Evolutionary conservation across 2,329 filamentous ascomycete species (phyloP), one percentile per base, ranked within the genome.

Genomic region (Penicillium glabrum): DNA sequence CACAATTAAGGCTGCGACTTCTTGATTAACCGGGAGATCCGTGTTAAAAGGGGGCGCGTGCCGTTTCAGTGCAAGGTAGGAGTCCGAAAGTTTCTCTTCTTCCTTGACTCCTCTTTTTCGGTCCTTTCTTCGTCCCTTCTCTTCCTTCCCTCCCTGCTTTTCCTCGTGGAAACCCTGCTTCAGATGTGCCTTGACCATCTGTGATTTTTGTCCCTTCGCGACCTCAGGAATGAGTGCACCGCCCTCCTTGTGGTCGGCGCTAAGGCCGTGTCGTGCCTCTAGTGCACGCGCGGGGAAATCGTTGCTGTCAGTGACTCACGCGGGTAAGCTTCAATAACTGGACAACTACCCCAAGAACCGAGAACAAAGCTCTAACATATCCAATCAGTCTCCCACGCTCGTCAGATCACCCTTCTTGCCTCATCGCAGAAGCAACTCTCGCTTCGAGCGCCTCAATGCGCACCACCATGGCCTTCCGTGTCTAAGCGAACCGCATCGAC

Each of bases 251-350:
- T 63, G 65, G 56, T 65, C 61, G 52, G 67, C 64, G 13, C 59
- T 70, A 55, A 56, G 65, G 43, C 65, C 67, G 43, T 71, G 65
- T 62, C 63, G 66, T 31, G 64, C 59, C 45, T 51, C 61, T 53
- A 58, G 60, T 46, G 53, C 54, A 44, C 58, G 64, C 51, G 57
- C 61, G 61, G 67, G 66, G 60, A 67, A 61, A 54, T 61, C 56
- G 1, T 53, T 62, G n/a, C 37, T 63, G 10, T 44, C 56, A 7
- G 46, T 57, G 26, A 64, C 63, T 45, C 59, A 61, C 39, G 57
- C 60, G 44, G 50, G 70, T 72, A 60, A 63, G 67, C 57, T 41
- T 58, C 41, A 14, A 8, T 5, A 21, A 14, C 48, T 33, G 9
- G 31, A 26, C 8, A 29, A 23, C 26, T 14, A 9, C 35, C 23